phyloP scores from a whole-genome alignment of 1,284 basidiomycete genomes.

The Schizophyllum amplum region DNA sequence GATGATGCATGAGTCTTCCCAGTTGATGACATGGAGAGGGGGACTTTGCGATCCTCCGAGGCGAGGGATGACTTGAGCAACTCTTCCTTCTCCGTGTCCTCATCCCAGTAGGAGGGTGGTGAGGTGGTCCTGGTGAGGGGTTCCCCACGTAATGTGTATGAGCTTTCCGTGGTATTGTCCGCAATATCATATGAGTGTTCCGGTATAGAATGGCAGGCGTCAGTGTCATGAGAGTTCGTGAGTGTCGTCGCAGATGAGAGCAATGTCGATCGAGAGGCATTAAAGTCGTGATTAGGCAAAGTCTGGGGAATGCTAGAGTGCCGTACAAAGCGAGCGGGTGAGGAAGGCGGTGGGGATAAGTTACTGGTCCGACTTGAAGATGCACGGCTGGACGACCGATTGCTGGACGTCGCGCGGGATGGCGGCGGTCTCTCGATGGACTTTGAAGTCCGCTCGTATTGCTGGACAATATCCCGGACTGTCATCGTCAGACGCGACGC shows the following conservation, averaged over 20 bases:
- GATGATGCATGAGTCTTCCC: background rate
- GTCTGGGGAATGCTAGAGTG: conserved; percentile 3
- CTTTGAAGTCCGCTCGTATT: conserved; percentile 6
- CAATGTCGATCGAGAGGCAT: background rate
- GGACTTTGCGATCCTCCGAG: conserved; percentile 4
- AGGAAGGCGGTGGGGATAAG: conserved; percentile 15
- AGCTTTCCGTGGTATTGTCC: conserved; percentile 7
- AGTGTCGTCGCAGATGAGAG: conserved; percentile 6
- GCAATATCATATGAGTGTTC: background rate
- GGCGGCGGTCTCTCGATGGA: background rate
- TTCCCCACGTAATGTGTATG: background rate
- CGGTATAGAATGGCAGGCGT: conserved; percentile 4
- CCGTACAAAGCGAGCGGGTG: conserved; percentile 28
- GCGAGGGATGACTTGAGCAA: conserved; percentile 3
- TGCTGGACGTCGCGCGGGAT: conserved; percentile 1
- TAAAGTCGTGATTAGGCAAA: background rate
- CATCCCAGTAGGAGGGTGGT: background rate
- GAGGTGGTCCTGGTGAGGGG: background rate
- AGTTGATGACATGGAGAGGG: conserved; percentile 1
- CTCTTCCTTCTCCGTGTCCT: background rate
- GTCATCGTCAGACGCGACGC: background rate
- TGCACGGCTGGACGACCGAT: background rate
- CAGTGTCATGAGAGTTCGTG: conserved; percentile 16
- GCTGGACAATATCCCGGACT: conserved; percentile 2
- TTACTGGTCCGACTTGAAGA: background rate